phyloP scores from a whole-genome alignment of 768 basidiomycete species.

The Candolleomyces aberdarensis region DNA sequence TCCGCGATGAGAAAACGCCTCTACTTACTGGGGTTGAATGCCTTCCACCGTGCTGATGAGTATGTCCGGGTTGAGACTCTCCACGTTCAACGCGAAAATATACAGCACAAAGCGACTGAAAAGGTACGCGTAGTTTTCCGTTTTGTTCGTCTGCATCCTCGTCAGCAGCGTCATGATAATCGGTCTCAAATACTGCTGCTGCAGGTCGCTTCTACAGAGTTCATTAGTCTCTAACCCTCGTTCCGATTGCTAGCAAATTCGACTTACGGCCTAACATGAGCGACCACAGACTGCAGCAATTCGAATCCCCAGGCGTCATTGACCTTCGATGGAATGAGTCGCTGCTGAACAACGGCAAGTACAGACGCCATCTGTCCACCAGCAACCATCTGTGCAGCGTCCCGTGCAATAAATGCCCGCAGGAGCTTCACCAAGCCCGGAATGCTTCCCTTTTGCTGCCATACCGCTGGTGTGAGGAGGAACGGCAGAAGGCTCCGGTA shows the following conservation, averaged over 20 bases:
- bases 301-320: conserved; percentile 94
- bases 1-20: neutral
- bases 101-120: conserved; percentile 80
- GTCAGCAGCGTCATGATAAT: conserved; percentile 77
- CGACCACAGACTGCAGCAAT: conserved; percentile 74
- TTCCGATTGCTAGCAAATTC: neutral
- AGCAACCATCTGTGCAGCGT: conserved; percentile 61
- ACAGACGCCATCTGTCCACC: conserved; percentile 73
- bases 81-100: conserved; percentile 69
- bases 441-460: conserved; percentile 94
- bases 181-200: conserved; percentile 65
- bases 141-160: conserved; percentile 84
- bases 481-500: conserved; percentile 81
- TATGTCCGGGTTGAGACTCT: conserved; percentile 75
- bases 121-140: conserved; percentile 81
- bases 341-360: conserved; percentile 86
- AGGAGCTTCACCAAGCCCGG: conserved; percentile 90
- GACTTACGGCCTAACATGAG: conserved; percentile 72
- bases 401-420: conserved; percentile 77
- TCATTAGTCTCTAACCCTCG: neutral
- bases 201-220: conserved; percentile 51
- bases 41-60: conserved; percentile 75
- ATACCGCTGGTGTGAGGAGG: conserved; percentile 79
- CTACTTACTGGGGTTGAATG: conserved; percentile 77
- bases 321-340: conserved; percentile 80